phyloP scores from a whole-genome alignment of 805 yeast genomes.

The Ogataea methanolica region DNA sequence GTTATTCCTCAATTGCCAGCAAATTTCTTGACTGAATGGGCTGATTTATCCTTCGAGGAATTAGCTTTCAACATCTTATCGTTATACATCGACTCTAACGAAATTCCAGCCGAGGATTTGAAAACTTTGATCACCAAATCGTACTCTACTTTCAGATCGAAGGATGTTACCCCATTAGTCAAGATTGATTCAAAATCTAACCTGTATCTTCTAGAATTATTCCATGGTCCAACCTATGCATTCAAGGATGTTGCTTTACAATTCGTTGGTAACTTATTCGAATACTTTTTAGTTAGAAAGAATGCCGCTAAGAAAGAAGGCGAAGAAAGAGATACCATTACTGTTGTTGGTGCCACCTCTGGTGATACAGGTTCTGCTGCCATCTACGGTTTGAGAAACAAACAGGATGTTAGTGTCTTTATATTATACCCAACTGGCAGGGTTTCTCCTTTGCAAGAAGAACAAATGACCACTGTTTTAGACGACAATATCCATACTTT shows the following conservation, averaged over 20 bases:
- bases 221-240: conserved; percentile 99
- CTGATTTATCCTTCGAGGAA: conserved; percentile 71
- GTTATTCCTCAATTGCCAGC: conserved; percentile 59
- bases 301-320: conserved; percentile 46
- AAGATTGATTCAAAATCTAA: conserved; percentile 48
- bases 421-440: conserved; percentile 96
- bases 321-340: conserved; percentile 68
- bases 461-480: conserved; percentile 95
- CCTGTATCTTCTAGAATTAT: conserved; percentile 79
- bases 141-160: conserved; percentile 85
- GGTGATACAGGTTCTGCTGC: conserved; percentile 99
- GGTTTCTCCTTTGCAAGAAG: conserved; percentile 96
- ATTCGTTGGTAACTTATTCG: conserved; percentile 95
- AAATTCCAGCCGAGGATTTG: conserved; percentile 70
- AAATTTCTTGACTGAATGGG: conserved; percentile 64
- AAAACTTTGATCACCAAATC: conserved; percentile 59
- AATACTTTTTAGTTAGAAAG: conserved; percentile 77
- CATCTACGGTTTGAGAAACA: conserved; percentile 94
- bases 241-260: conserved; percentile 98
- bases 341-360: conserved; percentile 98
- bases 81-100: conserved; percentile 64
- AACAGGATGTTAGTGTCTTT: conserved; percentile 96
- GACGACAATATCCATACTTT: conserved; percentile 92
- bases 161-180: conserved; percentile 82
- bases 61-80: conserved; percentile 85